phyloP scores from a whole-genome alignment of 139 green algal species.

The Chlorella sp. region DNA sequence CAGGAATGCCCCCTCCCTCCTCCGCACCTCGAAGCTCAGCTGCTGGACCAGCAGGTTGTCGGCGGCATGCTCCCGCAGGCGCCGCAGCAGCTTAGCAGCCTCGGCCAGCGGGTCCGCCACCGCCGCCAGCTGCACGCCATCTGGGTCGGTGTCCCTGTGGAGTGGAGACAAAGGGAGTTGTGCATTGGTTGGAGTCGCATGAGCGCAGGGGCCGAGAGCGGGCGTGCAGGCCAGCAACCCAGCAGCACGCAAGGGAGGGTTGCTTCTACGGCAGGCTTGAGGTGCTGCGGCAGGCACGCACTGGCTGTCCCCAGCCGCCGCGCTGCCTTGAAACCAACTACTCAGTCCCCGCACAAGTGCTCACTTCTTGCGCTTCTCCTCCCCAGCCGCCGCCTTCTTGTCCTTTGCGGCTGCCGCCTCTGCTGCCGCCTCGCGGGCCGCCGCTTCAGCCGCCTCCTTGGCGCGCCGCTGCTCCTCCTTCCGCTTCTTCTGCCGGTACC shows the following conservation, averaged over 20 bases:
- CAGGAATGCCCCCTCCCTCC: no score
- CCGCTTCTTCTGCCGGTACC: slow-evolving; percentile 36
- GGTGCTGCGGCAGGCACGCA: no score
- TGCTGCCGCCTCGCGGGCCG: slow-evolving; percentile 48
- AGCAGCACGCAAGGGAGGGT: no score
- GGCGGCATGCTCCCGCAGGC: slow-evolving; percentile 69
- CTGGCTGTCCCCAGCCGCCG: no score
- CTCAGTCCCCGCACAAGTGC: neutral
- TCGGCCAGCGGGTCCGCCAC: slow-evolving; percentile 86
- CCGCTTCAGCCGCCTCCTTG: slow-evolving; percentile 54
- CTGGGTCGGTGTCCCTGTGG: slow-evolving; percentile 85
- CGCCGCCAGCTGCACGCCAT: slow-evolving; percentile 82
- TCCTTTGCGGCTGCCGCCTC: slow-evolving; percentile 47
- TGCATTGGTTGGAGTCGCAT: no score
- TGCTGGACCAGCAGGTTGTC: slow-evolving; percentile 64
- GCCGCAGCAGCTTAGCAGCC: slow-evolving; percentile 85
- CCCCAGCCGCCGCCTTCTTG: slow-evolving; percentile 41
- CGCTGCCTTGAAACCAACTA: no score
- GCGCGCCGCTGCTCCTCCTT: slow-evolving; percentile 65
- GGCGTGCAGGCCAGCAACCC: neutral
- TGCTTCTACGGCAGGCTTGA: no score
- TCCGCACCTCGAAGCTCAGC: slow-evolving; percentile 71
- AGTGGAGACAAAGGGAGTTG: neutral
- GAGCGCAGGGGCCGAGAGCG: no score
- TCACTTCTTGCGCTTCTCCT: slow-evolving; percentile 50